Evolutionary conservation across 164 flowering plant genomes (phyloP).

Genomic region (Vitis riparia): DNA sequence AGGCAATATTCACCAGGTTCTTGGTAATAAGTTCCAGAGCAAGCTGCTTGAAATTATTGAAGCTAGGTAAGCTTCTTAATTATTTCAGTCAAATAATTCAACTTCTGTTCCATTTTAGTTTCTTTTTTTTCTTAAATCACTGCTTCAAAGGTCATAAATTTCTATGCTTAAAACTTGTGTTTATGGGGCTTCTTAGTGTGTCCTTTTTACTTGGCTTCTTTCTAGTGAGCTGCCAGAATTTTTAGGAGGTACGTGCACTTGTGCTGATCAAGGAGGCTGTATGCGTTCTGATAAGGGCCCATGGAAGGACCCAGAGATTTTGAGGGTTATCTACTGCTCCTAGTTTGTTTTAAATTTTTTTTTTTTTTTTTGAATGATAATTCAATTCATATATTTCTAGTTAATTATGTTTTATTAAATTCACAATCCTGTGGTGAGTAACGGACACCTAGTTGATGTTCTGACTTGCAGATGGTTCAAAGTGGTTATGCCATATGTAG

Average conservation of each 20-base stretch:
- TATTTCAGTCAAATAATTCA: neutral
- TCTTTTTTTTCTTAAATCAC: neutral
- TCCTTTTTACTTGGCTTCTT: neutral
- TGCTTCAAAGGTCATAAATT: neutral
- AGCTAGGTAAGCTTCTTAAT: slow-evolving; percentile 28
- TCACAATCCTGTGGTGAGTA: no score
- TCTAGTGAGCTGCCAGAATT: slow-evolving; percentile 50
- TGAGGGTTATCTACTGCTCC: slow-evolving; percentile 28
- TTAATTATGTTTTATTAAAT: neutral
- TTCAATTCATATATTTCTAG: neutral
- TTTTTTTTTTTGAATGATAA: neutral
- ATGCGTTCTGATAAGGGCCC: slow-evolving; percentile 58
- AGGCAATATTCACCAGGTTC: slow-evolving; percentile 32
- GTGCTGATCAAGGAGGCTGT: slow-evolving; percentile 50
- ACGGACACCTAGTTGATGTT: neutral
- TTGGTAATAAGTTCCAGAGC: slow-evolving; percentile 59
- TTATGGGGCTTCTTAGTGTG: neutral
- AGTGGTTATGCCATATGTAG: slow-evolving; percentile 44
- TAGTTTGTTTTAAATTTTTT: neutral
- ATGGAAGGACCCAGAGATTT: slow-evolving; percentile 43
- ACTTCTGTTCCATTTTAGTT: neutral
- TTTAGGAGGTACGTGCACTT: slow-evolving; percentile 47
- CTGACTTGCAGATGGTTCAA: slow-evolving; percentile 42
- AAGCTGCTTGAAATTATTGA: slow-evolving; percentile 61
- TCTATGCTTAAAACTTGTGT: neutral